These are phyloP conservation scores for Mortierella sp. DNA, from an alignment of 371 early-diverging fungal species.

Conservation along the genomic window DNA sequence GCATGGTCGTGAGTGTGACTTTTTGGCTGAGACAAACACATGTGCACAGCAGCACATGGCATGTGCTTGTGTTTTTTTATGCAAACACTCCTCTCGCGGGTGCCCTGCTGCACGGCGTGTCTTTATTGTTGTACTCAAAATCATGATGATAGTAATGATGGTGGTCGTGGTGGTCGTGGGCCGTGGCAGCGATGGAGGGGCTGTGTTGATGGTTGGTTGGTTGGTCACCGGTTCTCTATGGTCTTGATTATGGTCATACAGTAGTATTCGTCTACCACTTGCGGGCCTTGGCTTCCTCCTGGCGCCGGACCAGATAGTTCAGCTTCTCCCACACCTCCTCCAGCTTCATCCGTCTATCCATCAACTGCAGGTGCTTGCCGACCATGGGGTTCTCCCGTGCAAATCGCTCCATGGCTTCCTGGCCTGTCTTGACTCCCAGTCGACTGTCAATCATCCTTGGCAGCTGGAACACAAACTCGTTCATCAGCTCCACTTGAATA, in stretches of 20 bases:
- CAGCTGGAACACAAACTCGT: slow-evolving; percentile 97
- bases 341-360: slow-evolving; percentile 84
- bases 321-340: slow-evolving; percentile 82
- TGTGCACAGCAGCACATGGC: no score
- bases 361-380: slow-evolving; percentile 82
- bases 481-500: slow-evolving; percentile 94
- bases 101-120: no score
- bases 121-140: no score
- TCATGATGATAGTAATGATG: no score
- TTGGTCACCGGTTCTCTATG: no score
- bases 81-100: no score
- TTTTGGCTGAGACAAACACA: no score
- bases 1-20: no score
- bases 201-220: no score
- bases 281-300: slow-evolving; percentile 62
- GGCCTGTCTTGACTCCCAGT: slow-evolving; percentile 72
- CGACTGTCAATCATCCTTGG: slow-evolving; percentile 93
- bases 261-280: slow-evolving; percentile 23
- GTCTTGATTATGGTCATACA: slow-evolving; percentile 1
- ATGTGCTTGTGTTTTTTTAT: no score
- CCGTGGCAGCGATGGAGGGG: neutral
- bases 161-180: no score
- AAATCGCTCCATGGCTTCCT: slow-evolving; percentile 83
- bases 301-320: slow-evolving; percentile 71
- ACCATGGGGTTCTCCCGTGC: slow-evolving; percentile 91